A percentile compares a stretch with the other conserved stretches of the same genome.
phyloP scores from a whole-genome alignment of 2,329 filamentous ascomycete genomes.

The Aspergillus neoniger region DNA sequence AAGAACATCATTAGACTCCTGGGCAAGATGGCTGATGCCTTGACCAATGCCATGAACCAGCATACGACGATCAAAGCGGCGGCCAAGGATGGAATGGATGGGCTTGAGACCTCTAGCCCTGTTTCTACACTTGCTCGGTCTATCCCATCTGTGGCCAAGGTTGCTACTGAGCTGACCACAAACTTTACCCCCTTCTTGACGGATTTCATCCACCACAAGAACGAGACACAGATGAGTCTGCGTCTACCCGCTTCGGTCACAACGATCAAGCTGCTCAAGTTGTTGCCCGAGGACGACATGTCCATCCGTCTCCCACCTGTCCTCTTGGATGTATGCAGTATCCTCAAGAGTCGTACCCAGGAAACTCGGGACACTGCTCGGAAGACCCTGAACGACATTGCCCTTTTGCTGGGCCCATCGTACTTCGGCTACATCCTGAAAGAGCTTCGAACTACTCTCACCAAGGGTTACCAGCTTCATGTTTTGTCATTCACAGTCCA shows the following conservation, averaged over 20 bases:
- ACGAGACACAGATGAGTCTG: conserved; percentile 90
- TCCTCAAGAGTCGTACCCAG: conserved; percentile 83
- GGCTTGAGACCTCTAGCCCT: conserved; percentile 29
- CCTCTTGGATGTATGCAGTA: conserved; percentile 88
- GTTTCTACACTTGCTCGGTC: conserved; percentile 60
- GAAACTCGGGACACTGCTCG: conserved; percentile 89
- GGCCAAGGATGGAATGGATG: conserved; percentile 29
- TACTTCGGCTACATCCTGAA: conserved; percentile 94
- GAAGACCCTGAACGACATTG: conserved; percentile 82
- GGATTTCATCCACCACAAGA: conserved; percentile 89
- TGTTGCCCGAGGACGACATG: conserved; percentile 74
- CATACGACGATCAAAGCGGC: conserved; percentile 23
- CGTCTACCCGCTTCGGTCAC: conserved; percentile 89
- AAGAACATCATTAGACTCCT: conserved; percentile 84
- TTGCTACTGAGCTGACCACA: conserved; percentile 70
- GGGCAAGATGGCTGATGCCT: conserved; percentile 75
- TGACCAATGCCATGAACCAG: conserved; percentile 58
- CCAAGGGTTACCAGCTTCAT: conserved; percentile 87
- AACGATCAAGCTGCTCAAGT: conserved; percentile 79
- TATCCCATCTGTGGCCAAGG: conserved; percentile 66
- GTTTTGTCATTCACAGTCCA: conserved; percentile 95
- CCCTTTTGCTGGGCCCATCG: conserved; percentile 73
- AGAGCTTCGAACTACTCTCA: conserved; percentile 79
- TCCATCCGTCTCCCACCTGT: conserved; percentile 76
- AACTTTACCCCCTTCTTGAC: conserved; percentile 77